Percentiles rank a stretch among this genome's conserved stretches.
Evolutionary conservation across 192 early-diverging fungal species (phyloP).

Genomic region (Gaertneriomyces semiglobifer): DNA sequence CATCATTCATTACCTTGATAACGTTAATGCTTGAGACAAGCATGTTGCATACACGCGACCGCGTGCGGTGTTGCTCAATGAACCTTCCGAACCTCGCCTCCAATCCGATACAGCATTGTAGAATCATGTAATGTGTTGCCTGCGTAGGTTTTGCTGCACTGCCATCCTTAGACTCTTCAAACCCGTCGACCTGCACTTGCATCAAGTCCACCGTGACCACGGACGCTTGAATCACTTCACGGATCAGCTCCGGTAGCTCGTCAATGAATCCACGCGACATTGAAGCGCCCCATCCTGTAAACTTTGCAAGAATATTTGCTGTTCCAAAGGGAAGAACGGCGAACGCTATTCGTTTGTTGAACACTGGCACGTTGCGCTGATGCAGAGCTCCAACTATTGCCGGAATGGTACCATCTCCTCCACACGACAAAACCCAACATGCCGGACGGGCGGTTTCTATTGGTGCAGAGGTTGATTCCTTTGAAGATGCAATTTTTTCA

Average conservation of each 20-base stretch:
- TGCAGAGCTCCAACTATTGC: conserved; percentile 12
- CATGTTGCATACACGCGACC: conserved; percentile 17
- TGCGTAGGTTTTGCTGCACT: neutral
- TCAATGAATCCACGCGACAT: conserved; percentile 7
- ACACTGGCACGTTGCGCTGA: conserved; percentile 1
- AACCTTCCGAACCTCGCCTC: conserved; percentile 21
- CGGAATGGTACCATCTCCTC: conserved; percentile 16
- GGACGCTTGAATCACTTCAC: neutral
- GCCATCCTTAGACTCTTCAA: neutral
- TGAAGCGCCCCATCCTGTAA: conserved; percentile 19
- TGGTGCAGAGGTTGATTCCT: neutral
- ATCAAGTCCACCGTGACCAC: conserved; percentile 12
- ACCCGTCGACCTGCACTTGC: conserved; percentile 8
- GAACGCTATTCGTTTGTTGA: conserved; percentile 1
- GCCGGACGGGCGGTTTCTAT: neutral
- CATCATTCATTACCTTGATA: conserved; percentile 5
- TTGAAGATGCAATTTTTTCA: neutral
- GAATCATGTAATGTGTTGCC: conserved; percentile 13
- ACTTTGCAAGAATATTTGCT: conserved; percentile 20
- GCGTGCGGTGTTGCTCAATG: conserved; percentile 19
- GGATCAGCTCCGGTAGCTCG: neutral
- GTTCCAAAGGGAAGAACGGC: conserved; percentile 22
- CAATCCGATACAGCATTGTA: conserved; percentile 20
- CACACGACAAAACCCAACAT: conserved; percentile 15
- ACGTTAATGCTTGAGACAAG: conserved; percentile 13